A percentile compares a stretch with the other conserved stretches of the same genome.
These are phyloP conservation scores for Dissoconium aciculare DNA, from an alignment of 2,329 filamentous ascomycete genomes.

Conservation along the genomic window DNA sequence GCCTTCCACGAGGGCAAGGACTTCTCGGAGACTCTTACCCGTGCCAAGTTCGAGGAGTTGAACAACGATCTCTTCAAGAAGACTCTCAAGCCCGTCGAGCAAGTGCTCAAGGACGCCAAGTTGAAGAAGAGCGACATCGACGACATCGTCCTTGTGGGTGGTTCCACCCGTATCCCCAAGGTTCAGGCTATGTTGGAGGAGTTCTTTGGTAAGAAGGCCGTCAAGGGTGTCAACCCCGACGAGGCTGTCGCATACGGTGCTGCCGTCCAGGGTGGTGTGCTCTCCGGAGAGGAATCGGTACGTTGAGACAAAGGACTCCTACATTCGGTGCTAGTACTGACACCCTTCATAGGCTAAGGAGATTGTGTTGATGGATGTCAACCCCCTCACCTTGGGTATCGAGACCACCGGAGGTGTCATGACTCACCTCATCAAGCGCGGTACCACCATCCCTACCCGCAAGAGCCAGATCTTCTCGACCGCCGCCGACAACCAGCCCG, in stretches of 20 bases:
- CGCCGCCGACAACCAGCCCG: conserved; percentile 93
- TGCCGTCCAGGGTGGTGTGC: conserved; percentile 89
- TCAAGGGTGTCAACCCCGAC: conserved; percentile 98
- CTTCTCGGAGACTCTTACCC: conserved; percentile 95
- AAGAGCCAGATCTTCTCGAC: conserved; percentile 98
- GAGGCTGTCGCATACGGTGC: conserved; percentile 97
- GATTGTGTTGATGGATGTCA: conserved; percentile 88
- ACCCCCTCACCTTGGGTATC: conserved; percentile 91
- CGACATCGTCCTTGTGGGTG: conserved; percentile 95
- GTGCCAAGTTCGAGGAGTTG: conserved; percentile 98
- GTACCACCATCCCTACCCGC: conserved; percentile 98
- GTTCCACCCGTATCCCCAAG: conserved; percentile 98
- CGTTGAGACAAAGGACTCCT: conserved; percentile 1
- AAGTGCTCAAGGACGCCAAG: conserved; percentile 96
- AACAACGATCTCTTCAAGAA: conserved; percentile 99
- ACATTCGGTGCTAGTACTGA: conserved; percentile 3
- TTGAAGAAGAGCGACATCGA: conserved; percentile 89
- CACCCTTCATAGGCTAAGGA: conserved; percentile 56
- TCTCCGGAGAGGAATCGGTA: conserved; percentile 63
- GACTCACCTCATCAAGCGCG: conserved; percentile 94
- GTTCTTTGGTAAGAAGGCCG: conserved; percentile 95
- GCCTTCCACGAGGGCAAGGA: conserved; percentile 93
- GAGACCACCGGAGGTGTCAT: conserved; percentile 97
- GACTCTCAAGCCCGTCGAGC: conserved; percentile 95
- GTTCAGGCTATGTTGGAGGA: conserved; percentile 89